These are phyloP conservation scores for Trichoderma cornu-damae DNA, from an alignment of 2,329 filamentous ascomycete species.

Conservation along the genomic window DNA sequence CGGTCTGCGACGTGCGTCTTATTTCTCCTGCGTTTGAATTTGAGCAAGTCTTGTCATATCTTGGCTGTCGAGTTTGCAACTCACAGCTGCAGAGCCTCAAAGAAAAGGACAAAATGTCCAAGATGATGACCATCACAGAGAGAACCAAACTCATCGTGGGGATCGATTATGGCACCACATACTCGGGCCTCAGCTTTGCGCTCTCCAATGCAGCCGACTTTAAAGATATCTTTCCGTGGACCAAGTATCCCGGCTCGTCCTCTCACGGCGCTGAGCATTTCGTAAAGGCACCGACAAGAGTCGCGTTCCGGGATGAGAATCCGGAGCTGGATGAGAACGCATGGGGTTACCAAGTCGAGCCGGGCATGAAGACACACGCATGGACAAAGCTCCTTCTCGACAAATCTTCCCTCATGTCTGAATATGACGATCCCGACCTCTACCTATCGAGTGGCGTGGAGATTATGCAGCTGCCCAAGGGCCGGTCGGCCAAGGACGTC, in stretches of 20 bases:
- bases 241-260: conserved; percentile 20
- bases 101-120: too few species aligned
- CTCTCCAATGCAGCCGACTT: conserved; percentile 20
- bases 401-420: conserved; percentile 1
- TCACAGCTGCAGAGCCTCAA: too few species aligned
- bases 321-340: conserved; percentile 8
- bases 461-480: conserved; percentile 13
- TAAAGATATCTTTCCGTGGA: conserved; percentile 22
- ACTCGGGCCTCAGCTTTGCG: conserved; percentile 22
- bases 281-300: conserved; percentile 21
- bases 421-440: conserved; percentile 1
- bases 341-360: conserved; percentile 20
- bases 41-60: too few species aligned
- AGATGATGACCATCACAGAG: background rate
- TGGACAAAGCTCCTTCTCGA: conserved; percentile 22
- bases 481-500: conserved; percentile 16
- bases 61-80: too few species aligned
- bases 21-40: too few species aligned
- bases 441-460: background rate
- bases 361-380: conserved; percentile 18
- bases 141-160: background rate
- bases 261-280: conserved; percentile 20
- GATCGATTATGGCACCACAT: conserved; percentile 23
- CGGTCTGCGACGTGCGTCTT: too few species aligned
- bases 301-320: conserved; percentile 21